Evolutionary conservation across 352 stramenopile species (phyloP).

Genomic region (Pythium vanterpoolii): DNA sequence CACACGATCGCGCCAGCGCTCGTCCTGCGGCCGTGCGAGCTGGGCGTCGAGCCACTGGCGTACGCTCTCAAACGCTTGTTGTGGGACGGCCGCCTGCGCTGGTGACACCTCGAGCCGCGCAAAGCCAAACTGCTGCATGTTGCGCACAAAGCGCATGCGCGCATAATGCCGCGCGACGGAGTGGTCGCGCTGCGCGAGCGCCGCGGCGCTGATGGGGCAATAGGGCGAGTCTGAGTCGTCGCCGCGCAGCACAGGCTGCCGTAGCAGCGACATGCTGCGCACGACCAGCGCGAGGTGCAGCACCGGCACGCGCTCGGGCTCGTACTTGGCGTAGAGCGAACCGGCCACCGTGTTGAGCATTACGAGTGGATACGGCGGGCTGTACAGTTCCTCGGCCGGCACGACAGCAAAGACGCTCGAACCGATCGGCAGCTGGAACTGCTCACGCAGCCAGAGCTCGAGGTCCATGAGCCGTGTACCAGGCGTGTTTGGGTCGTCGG

Average conservation of each 20-base stretch:
- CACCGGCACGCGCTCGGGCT: conserved; percentile 41
- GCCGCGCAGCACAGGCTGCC: conserved; percentile 43
- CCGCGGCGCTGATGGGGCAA: conserved; percentile 46
- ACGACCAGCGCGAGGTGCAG: conserved; percentile 69
- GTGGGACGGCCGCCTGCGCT: conserved; percentile 57
- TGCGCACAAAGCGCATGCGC: conserved; percentile 58
- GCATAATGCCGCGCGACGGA: conserved; percentile 54
- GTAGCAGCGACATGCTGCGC: conserved; percentile 49
- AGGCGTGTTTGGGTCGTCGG: conserved; percentile 12
- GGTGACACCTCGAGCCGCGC: conserved; percentile 58
- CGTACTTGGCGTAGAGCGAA: conserved; percentile 38
- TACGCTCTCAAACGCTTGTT: conserved; percentile 51
- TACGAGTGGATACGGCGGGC: conserved; percentile 67
- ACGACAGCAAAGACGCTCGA: conserved; percentile 74
- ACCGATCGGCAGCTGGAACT: conserved; percentile 49
- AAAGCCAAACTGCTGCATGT: conserved; percentile 74
- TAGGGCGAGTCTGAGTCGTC: conserved; percentile 63
- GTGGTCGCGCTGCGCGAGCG: conserved; percentile 29
- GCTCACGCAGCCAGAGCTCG: conserved; percentile 63
- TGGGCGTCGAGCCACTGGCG: conserved; percentile 60
- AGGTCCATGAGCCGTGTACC: conserved; percentile 71
- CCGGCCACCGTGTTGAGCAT: conserved; percentile 75
- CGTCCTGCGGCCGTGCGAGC: conserved; percentile 36
- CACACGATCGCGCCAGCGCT: conserved; percentile 74
- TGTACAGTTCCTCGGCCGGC: conserved; percentile 76